Evolutionary conservation across 2,329 filamentous ascomycete species (phyloP).

Genomic region (Epichloe gansuensis): DNA sequence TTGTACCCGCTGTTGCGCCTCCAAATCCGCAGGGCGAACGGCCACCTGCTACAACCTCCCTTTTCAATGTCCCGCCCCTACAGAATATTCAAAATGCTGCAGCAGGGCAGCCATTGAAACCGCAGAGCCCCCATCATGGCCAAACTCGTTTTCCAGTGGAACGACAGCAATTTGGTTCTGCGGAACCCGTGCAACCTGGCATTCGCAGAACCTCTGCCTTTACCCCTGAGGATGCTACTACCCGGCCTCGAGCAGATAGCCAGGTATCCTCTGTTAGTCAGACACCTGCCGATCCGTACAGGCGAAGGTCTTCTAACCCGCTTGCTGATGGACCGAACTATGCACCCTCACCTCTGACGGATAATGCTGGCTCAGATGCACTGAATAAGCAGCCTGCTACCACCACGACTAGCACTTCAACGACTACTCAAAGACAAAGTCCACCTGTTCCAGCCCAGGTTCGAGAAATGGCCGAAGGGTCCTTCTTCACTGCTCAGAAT

Average conservation of each 20-base stretch:
- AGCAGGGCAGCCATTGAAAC: constrained; percentile 4
- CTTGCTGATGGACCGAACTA: not conserved
- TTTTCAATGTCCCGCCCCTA: not conserved
- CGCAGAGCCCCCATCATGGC: not conserved
- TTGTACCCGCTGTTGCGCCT: not conserved
- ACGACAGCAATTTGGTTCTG: not conserved
- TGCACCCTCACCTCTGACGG: constrained; percentile 4
- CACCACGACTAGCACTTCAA: not conserved
- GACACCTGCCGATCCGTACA: constrained; percentile 7
- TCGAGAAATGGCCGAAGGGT: not conserved
- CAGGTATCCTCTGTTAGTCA: constrained; percentile 8
- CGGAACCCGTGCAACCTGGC: not conserved
- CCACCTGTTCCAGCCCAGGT: constrained; percentile 6
- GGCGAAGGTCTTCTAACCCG: constrained; percentile 7
- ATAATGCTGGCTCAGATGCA: not conserved
- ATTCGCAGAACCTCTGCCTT: constrained; percentile 4
- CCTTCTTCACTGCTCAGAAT: constrained; percentile 3
- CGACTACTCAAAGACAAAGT: not conserved
- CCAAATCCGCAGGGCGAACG: not conserved
- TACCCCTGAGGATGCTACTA: constrained; percentile 6
- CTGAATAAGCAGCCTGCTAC: not conserved
- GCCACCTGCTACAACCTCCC: not conserved
- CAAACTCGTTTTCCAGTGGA: not conserved
- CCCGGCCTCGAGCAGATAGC: constrained; percentile 8
- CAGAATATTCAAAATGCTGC: not conserved